These are phyloP conservation scores for Lathyrus sativus DNA, from an alignment of 306 rosid genomes.

Conservation along the genomic window DNA sequence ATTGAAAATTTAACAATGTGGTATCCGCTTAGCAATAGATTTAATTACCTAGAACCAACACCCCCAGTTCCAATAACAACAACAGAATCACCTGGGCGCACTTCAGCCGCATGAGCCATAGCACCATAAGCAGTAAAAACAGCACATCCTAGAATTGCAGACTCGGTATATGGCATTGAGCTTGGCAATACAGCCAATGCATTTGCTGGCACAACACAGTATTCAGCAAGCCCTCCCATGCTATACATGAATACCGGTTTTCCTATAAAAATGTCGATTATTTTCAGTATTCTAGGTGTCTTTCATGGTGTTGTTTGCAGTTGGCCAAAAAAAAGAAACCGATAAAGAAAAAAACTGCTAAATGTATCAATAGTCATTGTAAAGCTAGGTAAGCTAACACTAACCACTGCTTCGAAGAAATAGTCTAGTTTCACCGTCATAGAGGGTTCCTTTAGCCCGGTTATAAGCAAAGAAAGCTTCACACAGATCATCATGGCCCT, in stretches of 20 bases:
- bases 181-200: slow-evolving; percentile 68
- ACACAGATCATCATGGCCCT: slow-evolving; percentile 97
- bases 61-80: slow-evolving; percentile 96
- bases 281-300: slow-evolving; percentile 42
- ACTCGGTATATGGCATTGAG: slow-evolving; percentile 78
- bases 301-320: no score
- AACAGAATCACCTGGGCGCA: slow-evolving; percentile 89
- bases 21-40: slow-evolving; percentile 5
- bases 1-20: slow-evolving; percentile 23
- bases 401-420: slow-evolving; percentile 76
- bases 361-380: no score
- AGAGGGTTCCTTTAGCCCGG: slow-evolving; percentile 94
- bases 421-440: slow-evolving; percentile 92
- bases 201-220: slow-evolving; percentile 92
- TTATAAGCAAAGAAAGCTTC: slow-evolving; percentile 90
- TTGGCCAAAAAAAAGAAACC: no score
- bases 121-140: slow-evolving; percentile 98
- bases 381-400: slow-evolving; percentile 28
- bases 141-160: slow-evolving; percentile 97
- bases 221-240: slow-evolving; percentile 99
- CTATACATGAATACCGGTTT: slow-evolving; percentile 88
- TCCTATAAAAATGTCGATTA: slow-evolving; percentile 51
- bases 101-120: slow-evolving; percentile 96
- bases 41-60: slow-evolving; percentile 85
- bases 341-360: no score